Evolutionary conservation across 2,329 filamentous ascomycete species (phyloP).

Genomic region (Alternaria gaisen): DNA sequence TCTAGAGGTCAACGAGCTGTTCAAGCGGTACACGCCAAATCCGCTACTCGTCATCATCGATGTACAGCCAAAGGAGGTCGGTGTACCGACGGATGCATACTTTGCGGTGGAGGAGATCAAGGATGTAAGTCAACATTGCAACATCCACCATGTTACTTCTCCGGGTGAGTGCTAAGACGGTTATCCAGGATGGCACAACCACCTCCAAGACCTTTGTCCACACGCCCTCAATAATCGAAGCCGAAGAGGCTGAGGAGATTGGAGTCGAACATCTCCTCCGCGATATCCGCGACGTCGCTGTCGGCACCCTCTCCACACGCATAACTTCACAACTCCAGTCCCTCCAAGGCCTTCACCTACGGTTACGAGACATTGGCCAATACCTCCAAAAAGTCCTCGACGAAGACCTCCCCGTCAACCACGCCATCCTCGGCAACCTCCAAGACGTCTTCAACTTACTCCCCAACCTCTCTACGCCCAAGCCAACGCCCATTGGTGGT

Average conservation of each 20-base stretch:
- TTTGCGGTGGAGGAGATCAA: conserved; percentile 99
- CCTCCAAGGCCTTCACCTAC: conserved; percentile 91
- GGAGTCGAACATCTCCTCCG: conserved; percentile 97
- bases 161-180: neutral
- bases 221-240: conserved; percentile 97
- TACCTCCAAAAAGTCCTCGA: conserved; percentile 97
- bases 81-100: conserved; percentile 97
- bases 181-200: conserved; percentile 85
- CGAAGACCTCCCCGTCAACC: conserved; percentile 91
- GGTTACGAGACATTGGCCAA: conserved; percentile 91
- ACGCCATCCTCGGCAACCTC: conserved; percentile 96
- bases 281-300: conserved; percentile 97
- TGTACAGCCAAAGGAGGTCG: conserved; percentile 96
- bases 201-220: conserved; percentile 98
- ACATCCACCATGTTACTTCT: too few relatives aligned
- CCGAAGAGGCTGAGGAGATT: conserved; percentile 98
- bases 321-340: conserved; percentile 98
- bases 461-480: conserved; percentile 89
- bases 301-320: conserved; percentile 93
- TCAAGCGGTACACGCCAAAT: conserved; percentile 98
- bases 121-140: conserved; percentile 71
- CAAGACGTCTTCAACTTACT: conserved; percentile 99
- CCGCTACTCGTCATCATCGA: conserved; percentile 97
- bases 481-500: conserved; percentile 62
- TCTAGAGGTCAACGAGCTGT: conserved; percentile 98